Evolutionary conservation across 768 basidiomycete species (phyloP).

Genomic region (Suillus placidus): DNA sequence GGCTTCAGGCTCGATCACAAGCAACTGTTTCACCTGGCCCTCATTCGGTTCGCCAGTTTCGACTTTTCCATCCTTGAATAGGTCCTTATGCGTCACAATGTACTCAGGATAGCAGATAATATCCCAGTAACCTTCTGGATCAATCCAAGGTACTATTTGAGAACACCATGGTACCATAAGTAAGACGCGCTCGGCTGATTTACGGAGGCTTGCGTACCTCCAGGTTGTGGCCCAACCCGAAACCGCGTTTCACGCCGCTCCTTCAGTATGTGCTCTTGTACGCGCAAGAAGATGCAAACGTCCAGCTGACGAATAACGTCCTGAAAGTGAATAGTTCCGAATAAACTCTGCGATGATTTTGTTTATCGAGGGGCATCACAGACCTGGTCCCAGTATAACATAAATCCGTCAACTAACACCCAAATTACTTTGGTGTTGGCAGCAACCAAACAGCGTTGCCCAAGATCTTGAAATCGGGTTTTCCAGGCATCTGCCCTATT

Average conservation of each 20-base stretch:
- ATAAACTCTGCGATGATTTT: background rate
- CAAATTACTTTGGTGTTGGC: constrained; percentile 61
- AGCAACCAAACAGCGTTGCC: constrained; percentile 41
- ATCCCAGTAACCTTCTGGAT: constrained; percentile 90
- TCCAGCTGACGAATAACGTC: constrained; percentile 74
- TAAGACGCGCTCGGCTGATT: constrained; percentile 16
- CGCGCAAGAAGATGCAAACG: constrained; percentile 81
- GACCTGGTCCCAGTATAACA: constrained; percentile 89
- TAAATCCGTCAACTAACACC: constrained; percentile 91
- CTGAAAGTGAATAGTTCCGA: constrained; percentile 35
- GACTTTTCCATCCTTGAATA: constrained; percentile 76
- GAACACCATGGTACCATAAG: constrained; percentile 6
- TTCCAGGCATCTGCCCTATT: constrained; percentile 52
- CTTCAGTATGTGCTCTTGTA: constrained; percentile 74
- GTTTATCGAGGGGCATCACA: background rate
- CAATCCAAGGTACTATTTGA: constrained; percentile 63
- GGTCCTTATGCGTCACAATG: constrained; percentile 69
- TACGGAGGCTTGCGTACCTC: constrained; percentile 57
- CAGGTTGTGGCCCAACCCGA: constrained; percentile 71
- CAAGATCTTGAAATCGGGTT: constrained; percentile 50
- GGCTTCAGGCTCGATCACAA: constrained; percentile 58
- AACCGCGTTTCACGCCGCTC: constrained; percentile 74
- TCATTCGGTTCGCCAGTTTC: constrained; percentile 58
- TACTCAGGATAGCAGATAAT: constrained; percentile 95
- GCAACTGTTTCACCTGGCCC: constrained; percentile 51